phyloP scores from a whole-genome alignment of 495 filamentous ascomycete genomes.

The Saxophila tyrrhenica region DNA sequence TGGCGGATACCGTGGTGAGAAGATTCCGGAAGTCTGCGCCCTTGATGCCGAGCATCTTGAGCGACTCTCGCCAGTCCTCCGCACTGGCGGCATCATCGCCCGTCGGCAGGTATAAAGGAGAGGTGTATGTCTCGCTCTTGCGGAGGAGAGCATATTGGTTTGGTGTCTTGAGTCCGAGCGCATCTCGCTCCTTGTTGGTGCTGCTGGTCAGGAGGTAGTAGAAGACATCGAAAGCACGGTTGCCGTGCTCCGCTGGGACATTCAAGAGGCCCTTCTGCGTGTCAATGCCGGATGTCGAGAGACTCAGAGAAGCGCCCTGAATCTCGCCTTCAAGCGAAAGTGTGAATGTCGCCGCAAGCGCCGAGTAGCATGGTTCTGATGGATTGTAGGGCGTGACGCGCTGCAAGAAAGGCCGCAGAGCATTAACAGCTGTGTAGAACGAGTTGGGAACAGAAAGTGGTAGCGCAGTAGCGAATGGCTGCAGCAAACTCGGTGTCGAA shows the following conservation, averaged over 20 bases:
- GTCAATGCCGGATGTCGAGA: constrained; percentile 83
- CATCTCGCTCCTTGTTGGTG: constrained; percentile 85
- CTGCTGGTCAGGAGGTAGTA: constrained; percentile 89
- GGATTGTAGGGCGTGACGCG: constrained; percentile 84
- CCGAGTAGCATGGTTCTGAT: constrained; percentile 68
- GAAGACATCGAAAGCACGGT: constrained; percentile 95
- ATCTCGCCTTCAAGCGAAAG: constrained; percentile 72
- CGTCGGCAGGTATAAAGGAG: constrained; percentile 81
- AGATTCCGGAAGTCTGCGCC: constrained; percentile 68
- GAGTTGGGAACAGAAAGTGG: constrained; percentile 64
- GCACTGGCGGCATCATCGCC: constrained; percentile 88
- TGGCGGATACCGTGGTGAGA: constrained; percentile 70
- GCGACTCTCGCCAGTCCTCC: constrained; percentile 74
- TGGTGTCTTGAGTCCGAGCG: constrained; percentile 70
- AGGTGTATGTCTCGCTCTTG: constrained; percentile 72
- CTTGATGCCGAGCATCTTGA: constrained; percentile 87
- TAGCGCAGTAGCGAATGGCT: constrained; percentile 68
- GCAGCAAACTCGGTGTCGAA: constrained; percentile 73
- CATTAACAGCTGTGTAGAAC: constrained; percentile 64
- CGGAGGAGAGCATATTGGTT: constrained; percentile 68
- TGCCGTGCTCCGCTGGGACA: constrained; percentile 66
- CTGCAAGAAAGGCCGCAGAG: constrained; percentile 72
- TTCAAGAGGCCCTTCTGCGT: constrained; percentile 70
- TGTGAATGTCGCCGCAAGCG: constrained; percentile 67
- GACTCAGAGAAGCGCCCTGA: constrained; percentile 58